Conservation (phyloP, 1,139 yeast species). For the Scheffersomyces cryptocercus region DNA sequence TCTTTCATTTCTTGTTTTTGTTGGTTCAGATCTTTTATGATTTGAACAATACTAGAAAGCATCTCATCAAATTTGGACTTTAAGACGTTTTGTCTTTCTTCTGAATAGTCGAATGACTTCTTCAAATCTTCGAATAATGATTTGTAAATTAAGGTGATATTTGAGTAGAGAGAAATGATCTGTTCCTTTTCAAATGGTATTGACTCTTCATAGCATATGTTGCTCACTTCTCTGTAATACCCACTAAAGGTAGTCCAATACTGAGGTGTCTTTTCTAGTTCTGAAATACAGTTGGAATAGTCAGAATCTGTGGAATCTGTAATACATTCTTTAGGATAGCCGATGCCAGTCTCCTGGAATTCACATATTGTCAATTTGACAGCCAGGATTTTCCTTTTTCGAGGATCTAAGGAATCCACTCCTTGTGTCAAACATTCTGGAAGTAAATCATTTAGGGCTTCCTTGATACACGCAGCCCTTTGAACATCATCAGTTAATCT, state of each 20-base stretch:
- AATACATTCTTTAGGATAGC: slow-evolving; percentile 35
- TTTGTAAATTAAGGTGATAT: slow-evolving; percentile 40
- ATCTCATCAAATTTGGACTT: slow-evolving; percentile 3
- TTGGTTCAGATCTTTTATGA: slow-evolving; percentile 2
- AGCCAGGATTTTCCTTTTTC: slow-evolving; percentile 40
- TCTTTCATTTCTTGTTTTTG: slow-evolving; percentile 7
- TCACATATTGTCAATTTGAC: slow-evolving; percentile 56
- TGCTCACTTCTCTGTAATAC: slow-evolving; percentile 49
- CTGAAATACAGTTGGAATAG: slow-evolving; percentile 31
- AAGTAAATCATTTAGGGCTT: slow-evolving; percentile 27
- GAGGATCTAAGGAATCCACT: slow-evolving; percentile 30
- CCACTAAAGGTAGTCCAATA: slow-evolving; percentile 67
- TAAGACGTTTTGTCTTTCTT: slow-evolving; percentile 7
- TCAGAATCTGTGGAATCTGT: slow-evolving; percentile 14
- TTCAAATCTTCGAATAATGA: slow-evolving; percentile 20
- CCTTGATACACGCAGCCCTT: slow-evolving; percentile 19
- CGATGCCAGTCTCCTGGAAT: slow-evolving; percentile 44
- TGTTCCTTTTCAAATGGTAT: slow-evolving; percentile 56
- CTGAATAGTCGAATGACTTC: slow-evolving; percentile 12
- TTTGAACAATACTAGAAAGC: slow-evolving; percentile 9
- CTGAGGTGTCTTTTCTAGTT: slow-evolving; percentile 47
- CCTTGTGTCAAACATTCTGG: slow-evolving; percentile 32
- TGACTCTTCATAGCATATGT: slow-evolving; percentile 51
- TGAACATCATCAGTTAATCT: too few relatives aligned
- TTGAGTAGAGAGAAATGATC: slow-evolving; percentile 44